A percentile compares a stretch with the other conserved stretches of the same genome.
These are phyloP conservation scores for Articulospora tetracladia DNA, from an alignment of 495 filamentous ascomycete species.

Conservation along the genomic window DNA sequence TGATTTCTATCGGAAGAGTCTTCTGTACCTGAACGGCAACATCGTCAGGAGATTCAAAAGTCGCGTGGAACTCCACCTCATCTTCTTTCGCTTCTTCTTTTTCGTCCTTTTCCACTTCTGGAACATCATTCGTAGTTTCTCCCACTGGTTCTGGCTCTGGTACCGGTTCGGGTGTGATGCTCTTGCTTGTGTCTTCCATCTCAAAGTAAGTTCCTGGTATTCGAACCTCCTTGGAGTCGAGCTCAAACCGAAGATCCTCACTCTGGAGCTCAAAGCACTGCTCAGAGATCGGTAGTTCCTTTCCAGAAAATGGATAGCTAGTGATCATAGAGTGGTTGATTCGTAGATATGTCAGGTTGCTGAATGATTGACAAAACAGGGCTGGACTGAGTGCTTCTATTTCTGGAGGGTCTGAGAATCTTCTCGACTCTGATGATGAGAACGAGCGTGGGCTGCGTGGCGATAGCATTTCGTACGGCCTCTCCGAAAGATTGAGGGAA, in stretches of 20 bases:
- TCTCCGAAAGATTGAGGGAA: slow-evolving; percentile 44
- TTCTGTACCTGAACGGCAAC: slow-evolving; percentile 3
- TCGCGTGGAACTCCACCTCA: slow-evolving; percentile 6
- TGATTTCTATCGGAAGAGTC: neutral
- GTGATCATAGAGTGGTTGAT: slow-evolving; percentile 56
- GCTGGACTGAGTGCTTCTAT: slow-evolving; percentile 13
- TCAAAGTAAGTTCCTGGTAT: slow-evolving; percentile 12
- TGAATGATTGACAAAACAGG: slow-evolving; percentile 31
- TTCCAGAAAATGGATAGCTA: slow-evolving; percentile 36
- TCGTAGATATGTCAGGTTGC: slow-evolving; percentile 49
- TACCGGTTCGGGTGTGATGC: neutral
- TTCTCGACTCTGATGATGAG: slow-evolving; percentile 9
- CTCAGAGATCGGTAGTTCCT: slow-evolving; percentile 22
- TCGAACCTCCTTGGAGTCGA: slow-evolving; percentile 14
- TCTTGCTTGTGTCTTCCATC: slow-evolving; percentile 11
- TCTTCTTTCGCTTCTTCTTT: neutral
- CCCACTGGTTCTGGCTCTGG: neutral
- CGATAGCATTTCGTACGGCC: slow-evolving; percentile 36
- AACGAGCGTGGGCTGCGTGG: slow-evolving; percentile 28
- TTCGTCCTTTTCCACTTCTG: neutral
- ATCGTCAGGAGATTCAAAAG: slow-evolving; percentile 19
- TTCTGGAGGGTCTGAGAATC: slow-evolving; percentile 14
- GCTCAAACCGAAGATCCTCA: slow-evolving; percentile 15
- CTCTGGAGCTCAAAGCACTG: slow-evolving; percentile 23
- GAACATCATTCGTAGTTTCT: neutral